phyloP scores from a whole-genome alignment of 129 eudicot species.

The Silybum marianum region DNA sequence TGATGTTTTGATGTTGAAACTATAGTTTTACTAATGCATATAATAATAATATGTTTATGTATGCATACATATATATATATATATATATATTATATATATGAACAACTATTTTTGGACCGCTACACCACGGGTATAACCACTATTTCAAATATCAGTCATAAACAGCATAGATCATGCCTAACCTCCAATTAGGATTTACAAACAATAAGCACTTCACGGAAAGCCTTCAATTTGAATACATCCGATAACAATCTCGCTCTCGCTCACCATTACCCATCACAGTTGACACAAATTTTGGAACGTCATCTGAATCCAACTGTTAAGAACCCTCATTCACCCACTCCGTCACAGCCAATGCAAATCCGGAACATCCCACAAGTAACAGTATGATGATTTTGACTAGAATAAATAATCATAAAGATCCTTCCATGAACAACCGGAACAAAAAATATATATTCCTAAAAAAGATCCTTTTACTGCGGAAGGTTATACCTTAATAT shows the following conservation, averaged over 20 bases:
- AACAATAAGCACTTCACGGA: neutral
- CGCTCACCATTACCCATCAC: neutral
- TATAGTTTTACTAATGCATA: too few relatives aligned
- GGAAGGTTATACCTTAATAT: conserved; percentile 1
- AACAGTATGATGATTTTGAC: neutral
- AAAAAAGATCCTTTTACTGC: neutral
- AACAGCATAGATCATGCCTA: neutral
- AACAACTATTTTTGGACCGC: too few relatives aligned
- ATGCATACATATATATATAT: too few relatives aligned
- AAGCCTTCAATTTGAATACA: neutral
- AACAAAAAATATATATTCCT: neutral
- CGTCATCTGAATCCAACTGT: neutral
- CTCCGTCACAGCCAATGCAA: neutral
- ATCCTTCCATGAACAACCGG: neutral
- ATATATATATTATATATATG: too few relatives aligned
- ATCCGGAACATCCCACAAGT: neutral
- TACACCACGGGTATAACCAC: too few relatives aligned
- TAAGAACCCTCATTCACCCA: neutral
- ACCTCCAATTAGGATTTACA: neutral
- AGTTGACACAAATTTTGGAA: neutral
- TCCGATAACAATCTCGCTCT: neutral
- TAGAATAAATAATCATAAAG: neutral
- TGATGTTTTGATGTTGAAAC: too few relatives aligned
- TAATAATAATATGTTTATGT: too few relatives aligned
- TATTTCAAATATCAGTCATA: too few relatives aligned